These are phyloP conservation scores for Hysterium pulicare DNA, from an alignment of 2,329 filamentous ascomycete genomes.

Conservation along the genomic window DNA sequence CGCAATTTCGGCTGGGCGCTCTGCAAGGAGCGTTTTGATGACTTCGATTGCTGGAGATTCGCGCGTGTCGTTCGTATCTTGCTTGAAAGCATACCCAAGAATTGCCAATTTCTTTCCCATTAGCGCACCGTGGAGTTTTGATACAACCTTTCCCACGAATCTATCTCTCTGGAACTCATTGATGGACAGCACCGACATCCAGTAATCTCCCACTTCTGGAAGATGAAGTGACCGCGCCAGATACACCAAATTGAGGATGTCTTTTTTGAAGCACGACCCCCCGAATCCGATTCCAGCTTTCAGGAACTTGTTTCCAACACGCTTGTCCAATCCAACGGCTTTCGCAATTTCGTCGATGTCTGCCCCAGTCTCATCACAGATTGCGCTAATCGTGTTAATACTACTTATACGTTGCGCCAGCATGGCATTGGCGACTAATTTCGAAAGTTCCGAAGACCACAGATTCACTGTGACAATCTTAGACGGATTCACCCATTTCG, in stretches of 20 bases:
- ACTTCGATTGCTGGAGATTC: conserved; percentile 68
- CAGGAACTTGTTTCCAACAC: conserved; percentile 71
- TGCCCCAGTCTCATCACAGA: conserved; percentile 73
- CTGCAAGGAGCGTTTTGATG: conserved; percentile 62
- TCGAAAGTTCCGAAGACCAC: conserved; percentile 75
- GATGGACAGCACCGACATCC: conserved; percentile 69
- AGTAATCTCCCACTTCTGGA: conserved; percentile 71
- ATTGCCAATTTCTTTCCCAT: conserved; percentile 67
- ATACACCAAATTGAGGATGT: conserved; percentile 71
- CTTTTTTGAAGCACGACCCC: conserved; percentile 79
- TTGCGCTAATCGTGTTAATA: conserved; percentile 77
- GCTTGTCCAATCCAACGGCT: conserved; percentile 65
- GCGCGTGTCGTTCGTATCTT: conserved; percentile 71
- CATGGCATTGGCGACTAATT: conserved; percentile 77
- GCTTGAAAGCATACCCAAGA: conserved; percentile 77
- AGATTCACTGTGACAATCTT: conserved; percentile 70
- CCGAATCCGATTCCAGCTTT: conserved; percentile 75
- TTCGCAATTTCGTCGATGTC: conserved; percentile 70
- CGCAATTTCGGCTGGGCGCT: conserved; percentile 61
- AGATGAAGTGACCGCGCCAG: conserved; percentile 68
- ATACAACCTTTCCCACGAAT: conserved; percentile 60
- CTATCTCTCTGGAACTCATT: conserved; percentile 72
- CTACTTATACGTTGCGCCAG: conserved; percentile 76
- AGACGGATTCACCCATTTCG: conserved; percentile 64
- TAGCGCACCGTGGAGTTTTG: conserved; percentile 65